A percentile compares a stretch with the other conserved stretches of the same genome.
Evolutionary conservation across 768 basidiomycete genomes (phyloP).

Genomic region (Mrakia frigida): DNA sequence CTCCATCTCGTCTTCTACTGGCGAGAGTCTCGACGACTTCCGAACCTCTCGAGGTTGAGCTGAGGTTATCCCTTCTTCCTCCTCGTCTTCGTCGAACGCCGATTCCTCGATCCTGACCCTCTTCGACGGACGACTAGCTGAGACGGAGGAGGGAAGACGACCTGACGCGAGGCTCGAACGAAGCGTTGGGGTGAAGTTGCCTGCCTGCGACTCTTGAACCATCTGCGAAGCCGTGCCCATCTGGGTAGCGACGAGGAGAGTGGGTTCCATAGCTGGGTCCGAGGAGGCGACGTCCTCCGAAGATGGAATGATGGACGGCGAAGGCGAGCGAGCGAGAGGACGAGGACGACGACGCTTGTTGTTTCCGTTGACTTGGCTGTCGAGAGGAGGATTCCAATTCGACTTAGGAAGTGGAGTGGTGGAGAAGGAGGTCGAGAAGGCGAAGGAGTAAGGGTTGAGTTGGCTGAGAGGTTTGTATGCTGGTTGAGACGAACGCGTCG

Average conservation of each 20-base stretch:
- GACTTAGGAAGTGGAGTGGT: neutral
- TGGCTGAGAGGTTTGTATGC: neutral
- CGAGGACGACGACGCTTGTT: neutral
- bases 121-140: neutral
- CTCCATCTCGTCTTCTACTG: neutral
- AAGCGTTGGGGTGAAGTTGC: slow-evolving; percentile 4
- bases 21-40: neutral
- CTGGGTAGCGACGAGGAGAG: neutral
- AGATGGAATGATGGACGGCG: neutral
- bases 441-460: neutral
- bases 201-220: neutral
- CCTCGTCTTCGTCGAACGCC: neutral
- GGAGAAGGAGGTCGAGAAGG: neutral
- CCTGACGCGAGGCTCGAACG: slow-evolving; percentile 5
- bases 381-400: neutral
- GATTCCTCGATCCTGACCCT: slow-evolving; percentile 2
- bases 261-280: neutral
- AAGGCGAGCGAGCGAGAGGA: neutral
- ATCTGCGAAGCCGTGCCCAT: neutral
- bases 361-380: neutral
- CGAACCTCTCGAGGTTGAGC: neutral
- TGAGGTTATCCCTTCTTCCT: neutral
- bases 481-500: neutral
- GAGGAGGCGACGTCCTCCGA: neutral
- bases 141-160: neutral